Evolutionary conservation across 2,329 filamentous ascomycete genomes (phyloP), one percentile per base, ranked within the genome.

Genomic region (Sporothrix brunneoviolacea): DNA sequence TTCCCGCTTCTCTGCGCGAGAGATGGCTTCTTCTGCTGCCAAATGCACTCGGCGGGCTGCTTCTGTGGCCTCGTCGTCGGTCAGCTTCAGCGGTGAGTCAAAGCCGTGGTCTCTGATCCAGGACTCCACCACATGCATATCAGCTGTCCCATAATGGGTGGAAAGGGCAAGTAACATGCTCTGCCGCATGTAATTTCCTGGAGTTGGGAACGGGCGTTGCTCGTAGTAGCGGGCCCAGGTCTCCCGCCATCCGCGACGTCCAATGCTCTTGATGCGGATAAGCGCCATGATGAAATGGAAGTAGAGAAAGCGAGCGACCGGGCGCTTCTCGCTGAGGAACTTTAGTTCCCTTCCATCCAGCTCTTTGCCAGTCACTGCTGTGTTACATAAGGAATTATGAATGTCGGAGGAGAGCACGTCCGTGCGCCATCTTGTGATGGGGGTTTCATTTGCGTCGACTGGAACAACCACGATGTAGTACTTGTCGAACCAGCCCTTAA

Each of bases 401-500:
- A 28, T 28, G 10, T 5, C 5, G 5, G 24, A 10, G 10, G 24
- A 28, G 24, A 28, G 5, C 6, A 28, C 24, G 5, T 28, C 24
- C 24, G 24, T 6, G 6, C 10, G 5, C 24, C 24, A 10, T 28
- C 24, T 5, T 28, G 6, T 28, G 5, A 28, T 43, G 30, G 54
- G 57, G 1, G 4, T 41, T 35, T 55, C 55, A 7, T 18, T 44
- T 1, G 30, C 8, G 21, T 57, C 38, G 18, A 51, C 48, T 1
- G 57, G 55, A 15, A 59, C 51, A 33, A 57, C 42, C 4, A 57
- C 58, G 57, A 58, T 54, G 59, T 50, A 55, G 63, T 45, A 65
- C 54, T 1, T 66, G 64, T 59, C 65, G 61, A 43, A 62, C 62
- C 36, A 57, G 2, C 19, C 5, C 55, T 54, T 35, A 41, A 56